Base-by-base conservation (phyloP, 306 rosid genomes). In the Trifolium dubium region DNA sequence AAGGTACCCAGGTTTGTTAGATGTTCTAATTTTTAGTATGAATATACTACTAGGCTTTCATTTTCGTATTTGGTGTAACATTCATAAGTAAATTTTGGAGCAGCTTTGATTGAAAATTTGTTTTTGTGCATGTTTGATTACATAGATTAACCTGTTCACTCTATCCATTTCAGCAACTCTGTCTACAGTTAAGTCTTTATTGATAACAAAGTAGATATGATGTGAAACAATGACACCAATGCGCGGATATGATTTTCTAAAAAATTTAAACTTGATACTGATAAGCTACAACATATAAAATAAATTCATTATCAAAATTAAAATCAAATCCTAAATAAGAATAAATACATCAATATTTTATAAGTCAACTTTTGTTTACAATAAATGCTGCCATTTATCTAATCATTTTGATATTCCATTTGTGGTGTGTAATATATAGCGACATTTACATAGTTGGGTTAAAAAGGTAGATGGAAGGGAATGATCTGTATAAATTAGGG, bases 1-100 rank as follows among this genome's bases (percentile, higher is more conserved):
- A 85, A 87, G 87, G 77, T 50, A 59, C 80, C 81, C 87, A 91
- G 96, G 98, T 94, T 77, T 80, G 94, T 87, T 67, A 67, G 77
- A 62, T 69, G 67, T 44, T 76, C 77, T 77, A 53, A 34, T 72
- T 60, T 72, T 61, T 29, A 8, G 66, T 72, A 50, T 80, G 69
- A 72, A 76, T 60, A 40, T 56, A 43, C 40, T 44, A 4, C 46
- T 67, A n/a, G 41, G 32, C 40, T 61, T 59, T 61, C 12, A 61
- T 60, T 83, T 35, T 64, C 34, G 31, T 18, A 75, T 23, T 55
- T 4, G 53, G 54, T 66, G n/a, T 67, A 75, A 60, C 9, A 41
- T 41, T 75, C 35, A 51, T 4, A 63, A 66, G n/a, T 71, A 60
- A 64, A 72, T 40, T 74, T 69, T 64, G 32, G 15, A 53, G 60